Base-by-base conservation (phyloP, 352 stramenopile genomes). In the Nothophytophthora sp. region DNA sequence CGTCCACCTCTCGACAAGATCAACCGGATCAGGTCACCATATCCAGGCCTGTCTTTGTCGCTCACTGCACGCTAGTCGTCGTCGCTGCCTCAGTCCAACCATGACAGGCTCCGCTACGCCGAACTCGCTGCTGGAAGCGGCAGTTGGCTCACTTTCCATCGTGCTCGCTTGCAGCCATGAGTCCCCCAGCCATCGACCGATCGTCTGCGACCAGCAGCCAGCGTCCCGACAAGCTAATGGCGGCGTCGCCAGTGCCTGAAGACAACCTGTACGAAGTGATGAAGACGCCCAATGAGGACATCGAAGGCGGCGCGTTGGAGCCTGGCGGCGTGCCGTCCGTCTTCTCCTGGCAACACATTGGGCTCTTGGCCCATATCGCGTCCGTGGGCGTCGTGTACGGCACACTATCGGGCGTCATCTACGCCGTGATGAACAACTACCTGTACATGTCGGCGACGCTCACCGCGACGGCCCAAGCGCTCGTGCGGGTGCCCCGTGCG, bases 391-490 rank as follows among this genome's bases (percentile, higher is more conserved):
- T 83, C 15, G 50, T 83, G 4, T 77, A 81, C 37, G 74, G 72
- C 32, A 56, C 55, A 1, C 33, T 70, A 22, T 63, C 46, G 5
- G 60, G 63, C 9, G 60, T 75, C 20, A 56, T 82, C 25, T 85
- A 85, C 45, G 43, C 74, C 20, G 67, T 86, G 24, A 44, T 87
- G 16, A 81, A 76, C 58, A 80, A 82, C 45, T 86, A 84, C 45
- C 48, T 86, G 39, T 75, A 82, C 63, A 80, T 84, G 62, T 73
- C 71, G 20, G 73, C 61, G 7, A 70, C 66, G 44, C 55, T 81
- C 8, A 64, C 60, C 11, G 57, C 75, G 3, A 79, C 76, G 3
- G 74, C 73, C 6, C 55, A 72, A 50, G 74, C 65, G 18, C 59
- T 86, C 30, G 55, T 86, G 29, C 47, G 58, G 28, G 25, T 84